phyloP scores from a whole-genome alignment of 768 basidiomycete species.

The Boletus speciosus region DNA sequence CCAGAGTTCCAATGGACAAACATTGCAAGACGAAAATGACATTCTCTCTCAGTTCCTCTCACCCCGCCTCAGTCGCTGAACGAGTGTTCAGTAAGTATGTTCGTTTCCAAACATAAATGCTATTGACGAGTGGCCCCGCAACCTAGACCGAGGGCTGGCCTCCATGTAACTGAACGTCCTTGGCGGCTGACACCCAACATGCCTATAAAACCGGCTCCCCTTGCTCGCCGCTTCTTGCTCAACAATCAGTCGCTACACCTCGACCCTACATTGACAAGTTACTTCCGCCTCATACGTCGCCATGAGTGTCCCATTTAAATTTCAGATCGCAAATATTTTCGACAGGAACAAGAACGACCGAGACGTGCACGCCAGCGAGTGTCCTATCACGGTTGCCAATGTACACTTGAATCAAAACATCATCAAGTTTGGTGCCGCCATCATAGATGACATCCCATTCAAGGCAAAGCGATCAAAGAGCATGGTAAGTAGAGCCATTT shows the following conservation, averaged over 20 bases:
- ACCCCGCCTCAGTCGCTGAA: background rate
- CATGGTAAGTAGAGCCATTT: background rate
- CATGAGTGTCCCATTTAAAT: background rate
- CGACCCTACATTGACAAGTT: background rate
- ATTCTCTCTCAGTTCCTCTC: background rate
- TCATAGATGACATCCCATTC: background rate
- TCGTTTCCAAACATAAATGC: background rate
- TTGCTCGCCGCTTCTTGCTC: background rate
- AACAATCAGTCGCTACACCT: background rate
- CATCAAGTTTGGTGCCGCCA: background rate
- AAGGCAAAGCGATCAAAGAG: background rate
- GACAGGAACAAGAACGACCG: background rate
- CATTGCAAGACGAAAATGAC: background rate
- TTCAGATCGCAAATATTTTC: background rate
- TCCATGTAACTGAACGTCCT: background rate
- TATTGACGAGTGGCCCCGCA: too few species aligned
- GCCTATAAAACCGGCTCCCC: background rate
- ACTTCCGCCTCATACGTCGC: background rate
- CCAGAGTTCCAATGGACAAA: background rate
- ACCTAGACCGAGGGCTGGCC: background rate
- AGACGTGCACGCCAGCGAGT: background rate
- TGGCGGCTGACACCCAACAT: constrained; percentile 10
- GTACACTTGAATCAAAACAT: background rate
- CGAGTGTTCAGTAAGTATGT: background rate
- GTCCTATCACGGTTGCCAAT: background rate